phyloP scores from a whole-genome alignment of 2,329 filamentous ascomycete genomes.

The Aspergillus eucalypticola region DNA sequence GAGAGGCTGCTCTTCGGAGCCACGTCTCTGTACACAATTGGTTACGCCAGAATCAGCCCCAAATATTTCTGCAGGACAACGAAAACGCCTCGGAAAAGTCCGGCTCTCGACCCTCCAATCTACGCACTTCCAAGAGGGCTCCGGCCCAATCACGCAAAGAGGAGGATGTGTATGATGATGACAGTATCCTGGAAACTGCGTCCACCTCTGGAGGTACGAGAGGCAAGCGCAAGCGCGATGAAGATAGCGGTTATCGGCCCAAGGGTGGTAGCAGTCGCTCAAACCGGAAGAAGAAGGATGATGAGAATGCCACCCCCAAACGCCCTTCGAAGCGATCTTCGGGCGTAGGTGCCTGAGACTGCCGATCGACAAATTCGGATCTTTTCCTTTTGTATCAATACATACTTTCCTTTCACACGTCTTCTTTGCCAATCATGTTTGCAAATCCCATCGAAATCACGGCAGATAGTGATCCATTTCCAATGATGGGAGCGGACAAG shows the following conservation, averaged over 20 bases:
- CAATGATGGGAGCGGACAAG: neutral
- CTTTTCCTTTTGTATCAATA: conserved; percentile 18
- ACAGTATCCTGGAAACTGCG: conserved; percentile 43
- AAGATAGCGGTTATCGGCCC: conserved; percentile 49
- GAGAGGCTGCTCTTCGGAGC: conserved; percentile 66
- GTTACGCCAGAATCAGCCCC: conserved; percentile 80
- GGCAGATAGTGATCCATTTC: neutral
- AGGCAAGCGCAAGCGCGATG: conserved; percentile 50
- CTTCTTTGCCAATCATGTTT: neutral
- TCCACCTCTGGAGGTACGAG: conserved; percentile 35
- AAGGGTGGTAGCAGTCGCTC: conserved; percentile 47
- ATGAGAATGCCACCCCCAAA: conserved; percentile 34
- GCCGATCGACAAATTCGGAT: neutral
- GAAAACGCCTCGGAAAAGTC: conserved; percentile 52
- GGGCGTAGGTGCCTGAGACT: conserved; percentile 24
- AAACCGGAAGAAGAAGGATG: conserved; percentile 43
- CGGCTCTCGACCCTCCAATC: conserved; percentile 39
- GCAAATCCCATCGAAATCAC: neutral
- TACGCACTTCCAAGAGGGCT: conserved; percentile 45
- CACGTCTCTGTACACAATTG: conserved; percentile 94
- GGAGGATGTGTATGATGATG: conserved; percentile 46
- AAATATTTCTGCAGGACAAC: conserved; percentile 79
- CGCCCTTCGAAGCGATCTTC: conserved; percentile 35
- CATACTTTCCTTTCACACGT: neutral
- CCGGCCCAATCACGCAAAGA: conserved; percentile 41